Evolutionary conservation across 768 basidiomycete species (phyloP), one percentile per base, ranked within the genome.

Genomic region (Grammothele lineata): DNA sequence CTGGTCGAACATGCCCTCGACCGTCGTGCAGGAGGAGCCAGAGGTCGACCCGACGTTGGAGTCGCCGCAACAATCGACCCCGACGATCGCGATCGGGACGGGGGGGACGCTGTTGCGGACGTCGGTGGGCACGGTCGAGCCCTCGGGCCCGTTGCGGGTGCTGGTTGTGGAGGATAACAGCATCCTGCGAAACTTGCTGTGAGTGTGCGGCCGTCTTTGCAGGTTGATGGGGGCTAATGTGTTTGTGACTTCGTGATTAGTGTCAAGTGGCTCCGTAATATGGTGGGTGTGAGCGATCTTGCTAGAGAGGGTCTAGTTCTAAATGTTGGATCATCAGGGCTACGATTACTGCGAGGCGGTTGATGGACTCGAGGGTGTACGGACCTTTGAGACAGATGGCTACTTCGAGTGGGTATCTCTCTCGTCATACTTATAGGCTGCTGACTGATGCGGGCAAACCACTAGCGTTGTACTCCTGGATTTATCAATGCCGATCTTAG

Each of bases 401-500:
- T 85, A 84, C 34, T 96, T 94, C 60, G 92, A 96, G 92, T 93
- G 62, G 51, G 87, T 73, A 22, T 15, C 15, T 27, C 43, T 4
- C 44, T n/a, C 37, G 2, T 17, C 33, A 4, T 43, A 19, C 42
- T 12, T 33, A 33, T 17, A 14, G 43, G 37, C 38, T 43, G 37
- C 47, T 41, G 57, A 34, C 12, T 42, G 32, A 33, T 41, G 6
- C 33, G 37, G n/a, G n/a, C n/a, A n/a, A n/a, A 51, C 50, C 42
- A 40, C 23, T 56, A 94, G 92, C 51, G 80, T 92, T 26, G 85
- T 94, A 27, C 74, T 94, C 12, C 70, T 96, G 49, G 93, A 96
- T 64, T 69, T 96, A 46, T 92, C 89, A 1, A 96, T 96, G 93
- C 94, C 92, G 0, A 65, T 90, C n/a, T 77, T 96, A 46, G 91